Percentiles rank a stretch among this genome's conserved stretches.
Evolutionary conservation across 164 flowering plant genomes (phyloP).

Genomic region (Vitis rupestris): DNA sequence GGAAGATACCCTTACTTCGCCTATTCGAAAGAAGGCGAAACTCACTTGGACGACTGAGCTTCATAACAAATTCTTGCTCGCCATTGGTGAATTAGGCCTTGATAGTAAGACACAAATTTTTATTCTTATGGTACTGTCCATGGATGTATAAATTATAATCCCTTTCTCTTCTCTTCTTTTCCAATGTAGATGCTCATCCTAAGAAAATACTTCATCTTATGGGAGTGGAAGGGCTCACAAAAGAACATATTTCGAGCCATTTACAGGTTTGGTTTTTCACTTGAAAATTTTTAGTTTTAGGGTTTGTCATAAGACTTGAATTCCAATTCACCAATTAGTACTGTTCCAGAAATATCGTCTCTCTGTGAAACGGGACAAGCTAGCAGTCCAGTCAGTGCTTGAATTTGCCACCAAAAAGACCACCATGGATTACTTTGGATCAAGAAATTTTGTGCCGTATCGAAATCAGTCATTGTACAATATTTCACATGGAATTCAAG

Average conservation of each 20-base stretch:
- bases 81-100: slow-evolving; percentile 12
- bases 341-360: slow-evolving; percentile 16
- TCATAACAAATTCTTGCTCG: slow-evolving; percentile 18
- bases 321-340: too few species aligned
- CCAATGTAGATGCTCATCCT: slow-evolving; percentile 22
- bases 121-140: not conserved
- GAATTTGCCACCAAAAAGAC: not conserved
- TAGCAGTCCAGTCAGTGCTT: too few species aligned
- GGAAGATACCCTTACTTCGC: not conserved
- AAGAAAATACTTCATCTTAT: slow-evolving; percentile 20
- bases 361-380: slow-evolving; percentile 12
- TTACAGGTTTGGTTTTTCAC: slow-evolving; percentile 25
- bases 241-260: slow-evolving; percentile 25
- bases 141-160: not conserved
- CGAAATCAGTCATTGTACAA: not conserved
- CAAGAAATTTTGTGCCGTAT: not conserved
- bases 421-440: not conserved
- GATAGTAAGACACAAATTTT: slow-evolving; percentile 13
- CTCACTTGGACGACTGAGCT: slow-evolving; percentile 23
- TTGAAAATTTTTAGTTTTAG: not conserved
- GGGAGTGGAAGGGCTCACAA: slow-evolving; percentile 24
- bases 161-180: not conserved
- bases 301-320: too few species aligned
- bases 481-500: not conserved
- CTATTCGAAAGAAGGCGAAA: slow-evolving; percentile 16